Conservation (phyloP, 164 flowering plant genomes). For the Akebia trifoliata region DNA sequence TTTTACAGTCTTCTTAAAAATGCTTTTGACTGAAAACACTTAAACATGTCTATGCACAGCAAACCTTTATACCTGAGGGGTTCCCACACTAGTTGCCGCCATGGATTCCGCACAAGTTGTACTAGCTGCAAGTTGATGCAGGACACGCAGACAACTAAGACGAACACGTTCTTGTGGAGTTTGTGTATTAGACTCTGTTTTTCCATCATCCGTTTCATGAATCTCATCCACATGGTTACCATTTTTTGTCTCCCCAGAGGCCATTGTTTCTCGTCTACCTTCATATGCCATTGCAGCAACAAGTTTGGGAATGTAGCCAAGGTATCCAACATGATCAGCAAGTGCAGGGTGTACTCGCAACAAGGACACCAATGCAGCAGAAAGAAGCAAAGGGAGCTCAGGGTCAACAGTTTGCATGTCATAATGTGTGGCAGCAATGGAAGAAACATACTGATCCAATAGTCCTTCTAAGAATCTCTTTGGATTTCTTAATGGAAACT, state of each 20-base stretch:
- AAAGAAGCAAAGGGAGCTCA: conserved; percentile 88
- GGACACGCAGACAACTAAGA: conserved; percentile 92
- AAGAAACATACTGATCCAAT: conserved; percentile 87
- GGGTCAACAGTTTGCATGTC: conserved; percentile 70
- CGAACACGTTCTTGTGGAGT: conserved; percentile 96
- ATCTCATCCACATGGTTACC: conserved; percentile 35
- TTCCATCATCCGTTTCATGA: conserved; percentile 54
- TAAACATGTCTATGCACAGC: not conserved
- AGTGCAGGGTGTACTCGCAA: conserved; percentile 96
- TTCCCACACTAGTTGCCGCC: conserved; percentile 98
- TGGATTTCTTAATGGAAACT: conserved; percentile 97
- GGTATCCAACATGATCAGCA: conserved; percentile 96
- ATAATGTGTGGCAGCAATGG: conserved; percentile 92
- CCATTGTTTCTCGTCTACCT: conserved; percentile 93
- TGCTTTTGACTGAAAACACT: no score
- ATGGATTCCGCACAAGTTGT: conserved; percentile 98
- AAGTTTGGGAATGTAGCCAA: conserved; percentile 98
- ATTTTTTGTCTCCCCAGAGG: conserved; percentile 54
- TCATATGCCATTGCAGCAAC: conserved; percentile 96
- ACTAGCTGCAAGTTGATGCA: conserved; percentile 98
- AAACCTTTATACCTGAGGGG: conserved; percentile 66
- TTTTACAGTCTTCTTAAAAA: no score
- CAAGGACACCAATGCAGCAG: conserved; percentile 93
- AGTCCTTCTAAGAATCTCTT: conserved; percentile 97
- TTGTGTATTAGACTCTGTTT: conserved; percentile 43